Conservation (phyloP, 2,329 filamentous ascomycete genomes). For the Celoporthe dispersa region DNA sequence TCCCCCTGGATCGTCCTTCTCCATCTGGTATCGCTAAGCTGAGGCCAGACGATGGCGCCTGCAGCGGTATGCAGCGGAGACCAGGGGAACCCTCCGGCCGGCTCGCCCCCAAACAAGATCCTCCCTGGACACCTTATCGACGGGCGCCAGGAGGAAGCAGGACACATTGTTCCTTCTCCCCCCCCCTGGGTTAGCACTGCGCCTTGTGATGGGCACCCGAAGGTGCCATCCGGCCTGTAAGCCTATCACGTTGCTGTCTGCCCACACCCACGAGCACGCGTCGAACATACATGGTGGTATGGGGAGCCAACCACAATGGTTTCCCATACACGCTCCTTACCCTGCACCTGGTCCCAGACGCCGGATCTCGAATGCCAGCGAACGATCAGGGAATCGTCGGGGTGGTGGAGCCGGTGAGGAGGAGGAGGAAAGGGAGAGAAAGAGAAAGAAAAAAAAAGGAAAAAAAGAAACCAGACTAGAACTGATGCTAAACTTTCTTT, state of each 20-base stretch:
- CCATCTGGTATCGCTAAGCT: slow-evolving; percentile 7
- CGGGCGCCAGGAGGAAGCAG: not conserved
- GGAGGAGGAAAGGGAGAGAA: too few species aligned
- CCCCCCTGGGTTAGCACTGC: not conserved
- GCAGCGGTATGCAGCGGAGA: not conserved
- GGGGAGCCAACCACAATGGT: not conserved
- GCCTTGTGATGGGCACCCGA: not conserved
- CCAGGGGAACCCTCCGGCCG: not conserved
- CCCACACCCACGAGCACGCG: not conserved
- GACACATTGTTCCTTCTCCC: not conserved
- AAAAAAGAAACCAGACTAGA: not conserved
- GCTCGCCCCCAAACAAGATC: not conserved
- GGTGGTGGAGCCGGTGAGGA: not conserved
- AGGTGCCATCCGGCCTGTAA: not conserved
- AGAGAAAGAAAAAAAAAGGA: not conserved
- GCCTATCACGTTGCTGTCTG: not conserved
- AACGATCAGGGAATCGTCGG: not conserved
- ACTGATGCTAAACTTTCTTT: not conserved
- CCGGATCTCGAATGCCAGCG: not conserved
- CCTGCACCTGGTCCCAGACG: not conserved
- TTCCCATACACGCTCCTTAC: not conserved
- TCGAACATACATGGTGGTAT: slow-evolving; percentile 4
- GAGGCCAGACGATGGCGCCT: slow-evolving; percentile 3
- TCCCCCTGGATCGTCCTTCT: slow-evolving; percentile 17
- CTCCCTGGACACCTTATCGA: not conserved